Conservation (phyloP, 306 rosid genomes). For the Mimosa pudica region DNA sequence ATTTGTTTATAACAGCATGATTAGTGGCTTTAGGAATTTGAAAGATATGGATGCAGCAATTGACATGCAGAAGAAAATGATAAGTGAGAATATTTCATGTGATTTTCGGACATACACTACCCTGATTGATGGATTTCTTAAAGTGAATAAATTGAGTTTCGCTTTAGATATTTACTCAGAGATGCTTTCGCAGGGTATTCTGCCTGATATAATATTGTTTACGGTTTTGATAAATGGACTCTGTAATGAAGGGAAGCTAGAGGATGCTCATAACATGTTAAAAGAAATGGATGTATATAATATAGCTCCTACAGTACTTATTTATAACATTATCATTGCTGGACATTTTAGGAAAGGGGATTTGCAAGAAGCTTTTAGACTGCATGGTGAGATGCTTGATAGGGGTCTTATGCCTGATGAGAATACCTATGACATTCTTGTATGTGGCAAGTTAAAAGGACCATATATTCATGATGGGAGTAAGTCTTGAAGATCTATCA, state of each 20-base stretch:
- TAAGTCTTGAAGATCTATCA: not conserved
- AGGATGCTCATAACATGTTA: conserved; percentile 58
- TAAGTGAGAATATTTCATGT: conserved; percentile 54
- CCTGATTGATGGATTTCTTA: conserved; percentile 61
- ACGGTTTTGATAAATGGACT: conserved; percentile 64
- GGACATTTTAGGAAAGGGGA: conserved; percentile 72
- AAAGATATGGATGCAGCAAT: conserved; percentile 71
- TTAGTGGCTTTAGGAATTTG: conserved; percentile 60
- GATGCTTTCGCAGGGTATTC: conserved; percentile 72
- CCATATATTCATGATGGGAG: conserved; percentile 25
- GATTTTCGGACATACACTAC: conserved; percentile 66
- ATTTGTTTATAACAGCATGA: conserved; percentile 68
- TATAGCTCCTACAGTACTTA: conserved; percentile 55
- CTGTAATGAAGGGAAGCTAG: conserved; percentile 61
- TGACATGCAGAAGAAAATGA: conserved; percentile 62
- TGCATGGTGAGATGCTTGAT: conserved; percentile 89
- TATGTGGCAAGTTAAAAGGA: conserved; percentile 58
- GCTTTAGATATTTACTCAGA: conserved; percentile 72
- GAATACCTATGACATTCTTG: conserved; percentile 65
- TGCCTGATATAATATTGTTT: conserved; percentile 57
- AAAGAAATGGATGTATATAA: conserved; percentile 57
- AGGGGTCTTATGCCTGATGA: conserved; percentile 72
- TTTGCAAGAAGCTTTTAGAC: conserved; percentile 67
- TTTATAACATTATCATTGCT: conserved; percentile 69
- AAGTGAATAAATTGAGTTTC: conserved; percentile 52